Percentiles rank a stretch among this genome's conserved stretches.
These are phyloP conservation scores for Penicillium roqueforti DNA, from an alignment of 495 filamentous ascomycete genomes.

Conservation along the genomic window DNA sequence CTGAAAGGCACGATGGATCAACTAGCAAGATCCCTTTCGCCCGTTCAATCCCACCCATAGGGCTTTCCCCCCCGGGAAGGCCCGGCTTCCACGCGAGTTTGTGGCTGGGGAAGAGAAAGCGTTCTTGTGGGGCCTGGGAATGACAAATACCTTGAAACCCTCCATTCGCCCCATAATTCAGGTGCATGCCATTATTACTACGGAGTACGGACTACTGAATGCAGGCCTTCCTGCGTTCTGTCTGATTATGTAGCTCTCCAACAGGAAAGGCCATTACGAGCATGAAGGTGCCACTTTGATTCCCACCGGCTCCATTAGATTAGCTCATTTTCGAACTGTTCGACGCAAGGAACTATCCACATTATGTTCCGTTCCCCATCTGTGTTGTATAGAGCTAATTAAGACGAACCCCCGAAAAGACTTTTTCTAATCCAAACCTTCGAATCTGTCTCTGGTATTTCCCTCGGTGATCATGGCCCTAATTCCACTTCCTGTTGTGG, in stretches of 20 bases:
- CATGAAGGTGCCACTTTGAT: slow-evolving; percentile 2
- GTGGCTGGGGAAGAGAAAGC: slow-evolving; percentile 14
- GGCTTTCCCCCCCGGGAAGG: slow-evolving; percentile 13
- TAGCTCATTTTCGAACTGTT: neutral
- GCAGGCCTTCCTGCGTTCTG: neutral
- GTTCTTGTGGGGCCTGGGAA: neutral
- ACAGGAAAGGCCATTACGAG: neutral
- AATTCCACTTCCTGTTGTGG: slow-evolving; percentile 2
- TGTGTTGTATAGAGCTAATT: neutral
- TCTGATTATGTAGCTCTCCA: neutral
- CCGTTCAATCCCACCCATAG: neutral
- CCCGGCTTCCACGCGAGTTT: slow-evolving; percentile 21
- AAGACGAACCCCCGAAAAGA: neutral
- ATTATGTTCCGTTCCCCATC: neutral
- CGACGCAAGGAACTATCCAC: slow-evolving; percentile 3
- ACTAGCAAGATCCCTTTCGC: neutral
- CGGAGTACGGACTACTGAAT: slow-evolving; percentile 6
- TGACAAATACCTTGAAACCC: slow-evolving; percentile 3
- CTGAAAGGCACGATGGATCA: neutral
- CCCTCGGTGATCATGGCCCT: neutral
- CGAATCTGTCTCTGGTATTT: neutral
- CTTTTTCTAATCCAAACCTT: neutral
- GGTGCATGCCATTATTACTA: slow-evolving; percentile 4
- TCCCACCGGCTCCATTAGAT: neutral
- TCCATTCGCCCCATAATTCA: neutral